Evolutionary conservation across 2,329 filamentous ascomycete genomes (phyloP).

Genomic region (Coniochaeta prunicola): DNA sequence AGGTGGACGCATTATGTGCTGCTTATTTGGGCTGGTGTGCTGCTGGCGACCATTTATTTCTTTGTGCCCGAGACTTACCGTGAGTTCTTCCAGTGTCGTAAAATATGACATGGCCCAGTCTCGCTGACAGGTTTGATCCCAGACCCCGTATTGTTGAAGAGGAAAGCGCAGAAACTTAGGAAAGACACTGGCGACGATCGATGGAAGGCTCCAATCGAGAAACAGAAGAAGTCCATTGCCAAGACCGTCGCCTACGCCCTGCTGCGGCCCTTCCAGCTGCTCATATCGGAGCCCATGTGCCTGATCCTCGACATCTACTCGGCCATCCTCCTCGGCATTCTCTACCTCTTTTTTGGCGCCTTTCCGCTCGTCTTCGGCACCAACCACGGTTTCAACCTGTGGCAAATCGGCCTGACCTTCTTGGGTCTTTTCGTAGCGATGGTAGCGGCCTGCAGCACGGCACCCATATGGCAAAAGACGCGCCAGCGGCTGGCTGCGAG

Average conservation of each 20-base stretch:
- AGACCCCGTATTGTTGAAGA: conserved; percentile 62
- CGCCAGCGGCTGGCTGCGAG: conserved; percentile 50
- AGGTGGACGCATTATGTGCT: conserved; percentile 81
- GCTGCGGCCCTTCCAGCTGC: conserved; percentile 68
- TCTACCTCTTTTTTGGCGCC: conserved; percentile 88
- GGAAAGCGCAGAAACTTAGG: conserved; percentile 63
- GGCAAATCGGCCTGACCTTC: conserved; percentile 75
- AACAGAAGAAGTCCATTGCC: conserved; percentile 57
- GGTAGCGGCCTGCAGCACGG: conserved; percentile 52
- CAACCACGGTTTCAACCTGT: conserved; percentile 70
- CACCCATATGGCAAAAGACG: conserved; percentile 59
- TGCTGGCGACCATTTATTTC: conserved; percentile 57
- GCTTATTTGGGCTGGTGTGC: conserved; percentile 68
- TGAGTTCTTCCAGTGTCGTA: conserved; percentile 21
- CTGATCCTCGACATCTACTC: conserved; percentile 75
- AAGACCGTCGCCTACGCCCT: conserved; percentile 52
- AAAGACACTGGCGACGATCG: conserved; percentile 70
- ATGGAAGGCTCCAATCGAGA: conserved; percentile 74
- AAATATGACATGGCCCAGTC: not conserved
- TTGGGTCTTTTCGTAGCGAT: conserved; percentile 64
- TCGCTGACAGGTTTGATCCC: not conserved
- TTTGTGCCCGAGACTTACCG: conserved; percentile 85
- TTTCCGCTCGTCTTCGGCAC: conserved; percentile 72
- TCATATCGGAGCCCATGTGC: conserved; percentile 79
- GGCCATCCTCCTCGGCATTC: conserved; percentile 75